These are phyloP conservation scores for Rhynchosporium agropyri DNA, from an alignment of 2,329 filamentous ascomycete genomes.

Conservation along the genomic window DNA sequence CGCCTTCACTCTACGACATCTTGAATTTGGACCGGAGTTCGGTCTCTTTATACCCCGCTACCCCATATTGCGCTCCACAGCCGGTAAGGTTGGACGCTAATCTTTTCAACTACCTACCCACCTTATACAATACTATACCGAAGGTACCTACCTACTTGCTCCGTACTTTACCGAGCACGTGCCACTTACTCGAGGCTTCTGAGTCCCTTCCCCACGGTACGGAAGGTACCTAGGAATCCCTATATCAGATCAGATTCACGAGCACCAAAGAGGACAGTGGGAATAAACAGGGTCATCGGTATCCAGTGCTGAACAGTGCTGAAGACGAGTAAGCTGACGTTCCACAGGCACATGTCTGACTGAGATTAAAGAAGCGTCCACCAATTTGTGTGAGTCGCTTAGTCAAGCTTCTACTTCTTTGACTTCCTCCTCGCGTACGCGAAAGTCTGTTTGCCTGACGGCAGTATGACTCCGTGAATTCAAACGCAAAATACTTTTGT, in stretches of 20 bases:
- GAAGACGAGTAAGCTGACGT: not conserved
- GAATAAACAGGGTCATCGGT: not conserved
- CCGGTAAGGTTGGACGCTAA: not conserved
- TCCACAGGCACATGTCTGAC: not conserved
- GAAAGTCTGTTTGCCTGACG: too few relatives aligned
- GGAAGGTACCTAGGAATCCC: not conserved
- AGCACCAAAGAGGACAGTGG: not conserved
- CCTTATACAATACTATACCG: too few relatives aligned
- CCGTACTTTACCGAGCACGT: not conserved
- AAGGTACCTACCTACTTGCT: too few relatives aligned
- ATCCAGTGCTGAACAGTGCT: not conserved
- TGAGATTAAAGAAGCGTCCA: not conserved
- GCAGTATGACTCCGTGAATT: too few relatives aligned
- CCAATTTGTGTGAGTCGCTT: not conserved
- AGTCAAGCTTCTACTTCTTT: not conserved
- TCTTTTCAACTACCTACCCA: not conserved
- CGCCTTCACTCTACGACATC: too few relatives aligned
- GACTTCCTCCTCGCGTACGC: not conserved
- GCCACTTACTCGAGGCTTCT: constrained; percentile 5
- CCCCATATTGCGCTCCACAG: constrained; percentile 5
- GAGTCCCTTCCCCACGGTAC: not conserved
- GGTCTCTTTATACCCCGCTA: constrained; percentile 7
- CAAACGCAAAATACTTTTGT: too few relatives aligned
- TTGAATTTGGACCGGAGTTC: too few relatives aligned
- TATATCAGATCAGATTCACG: not conserved